Evolutionary conservation across 2,329 filamentous ascomycete genomes (phyloP), one percentile per base, ranked within the genome.

Genomic region (Colletotrichum sp.): DNA sequence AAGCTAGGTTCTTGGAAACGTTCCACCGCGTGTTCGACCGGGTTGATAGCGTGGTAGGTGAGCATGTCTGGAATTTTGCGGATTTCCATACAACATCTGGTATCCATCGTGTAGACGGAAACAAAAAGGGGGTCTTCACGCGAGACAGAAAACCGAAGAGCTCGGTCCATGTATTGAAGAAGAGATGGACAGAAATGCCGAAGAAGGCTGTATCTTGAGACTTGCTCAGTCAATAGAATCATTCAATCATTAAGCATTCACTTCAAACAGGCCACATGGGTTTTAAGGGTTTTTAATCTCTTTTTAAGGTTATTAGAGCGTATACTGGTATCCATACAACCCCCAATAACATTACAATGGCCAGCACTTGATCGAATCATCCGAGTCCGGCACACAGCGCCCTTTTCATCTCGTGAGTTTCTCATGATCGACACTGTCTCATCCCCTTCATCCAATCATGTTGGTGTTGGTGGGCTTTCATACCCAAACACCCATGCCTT

Each of bases 21-120:
- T 82, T 78, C 18, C 81, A 82, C 39, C 77, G 80, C 3, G 82
- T 84, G 6, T 81, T 82, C 67, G 82, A 83, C 64, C 52, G 72
- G 5, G 28, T 83, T 1, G 77, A 79, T 1, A 73, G 76, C 13
- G 78, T 83, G 5, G 77, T 81, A 4, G 82, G 82, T 6, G 82
- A 84, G 77, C 77, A 79, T 72, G 79, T 80, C 2, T 81, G 80
- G 80, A 80, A 80, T 65, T 80, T 81, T 76, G 80, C 80, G 1
- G 80, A 80, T 60, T 81, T 81, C 28, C 80, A 80, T 52, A 79
- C 76, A 1, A 49, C 79, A 1, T 75, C 78, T 5, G 76, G 70
- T 18, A 77, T 81, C 28, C 72, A 75, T 28, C 74, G 76, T 0
- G 79, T 80, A 3, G 79, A 81, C 21, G 80, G 80, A 18, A 81